These are phyloP conservation scores for Diplodia intermedia DNA, from an alignment of 2,329 filamentous ascomycete species.

Conservation along the genomic window DNA sequence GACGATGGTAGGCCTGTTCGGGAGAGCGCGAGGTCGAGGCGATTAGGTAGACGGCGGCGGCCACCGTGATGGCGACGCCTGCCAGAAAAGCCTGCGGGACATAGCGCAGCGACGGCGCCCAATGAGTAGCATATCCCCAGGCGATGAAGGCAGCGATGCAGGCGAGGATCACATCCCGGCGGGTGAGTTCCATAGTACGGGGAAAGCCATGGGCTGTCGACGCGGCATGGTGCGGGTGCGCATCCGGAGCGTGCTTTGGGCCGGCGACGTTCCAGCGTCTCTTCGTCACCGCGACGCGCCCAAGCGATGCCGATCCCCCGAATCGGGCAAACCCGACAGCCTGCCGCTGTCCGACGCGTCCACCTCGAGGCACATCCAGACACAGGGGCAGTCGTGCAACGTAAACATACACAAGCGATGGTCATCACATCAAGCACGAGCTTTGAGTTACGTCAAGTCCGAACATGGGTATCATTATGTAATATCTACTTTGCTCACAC, in stretches of 20 bases:
- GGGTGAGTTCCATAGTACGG: conserved; percentile 71
- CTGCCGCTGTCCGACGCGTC: not conserved
- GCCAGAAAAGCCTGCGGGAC: conserved; percentile 81
- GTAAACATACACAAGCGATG: no score
- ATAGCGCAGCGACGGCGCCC: conserved; percentile 83
- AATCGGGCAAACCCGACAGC: conserved; percentile 5
- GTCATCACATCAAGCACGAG: not conserved
- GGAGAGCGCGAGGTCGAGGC: conserved; percentile 63
- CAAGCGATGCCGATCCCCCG: conserved; percentile 22
- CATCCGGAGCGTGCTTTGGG: conserved; percentile 28
- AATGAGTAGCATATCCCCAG: conserved; percentile 86
- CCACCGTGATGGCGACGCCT: conserved; percentile 65
- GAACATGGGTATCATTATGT: not conserved
- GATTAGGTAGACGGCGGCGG: conserved; percentile 65
- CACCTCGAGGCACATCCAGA: not conserved
- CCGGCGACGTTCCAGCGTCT: conserved; percentile 15
- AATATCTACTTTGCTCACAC: not conserved
- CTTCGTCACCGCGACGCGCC: conserved; percentile 17
- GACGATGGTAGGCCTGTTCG: conserved; percentile 43
- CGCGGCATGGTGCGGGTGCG: conserved; percentile 32
- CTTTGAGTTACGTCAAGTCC: not conserved
- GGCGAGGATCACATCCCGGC: conserved; percentile 71
- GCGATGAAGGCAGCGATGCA: conserved; percentile 76
- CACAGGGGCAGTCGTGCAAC: no score
- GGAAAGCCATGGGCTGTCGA: conserved; percentile 39